A percentile compares a stretch with the other conserved stretches of the same genome.
phyloP scores from a whole-genome alignment of 495 filamentous ascomycete species.

The Penicillium ucsense region DNA sequence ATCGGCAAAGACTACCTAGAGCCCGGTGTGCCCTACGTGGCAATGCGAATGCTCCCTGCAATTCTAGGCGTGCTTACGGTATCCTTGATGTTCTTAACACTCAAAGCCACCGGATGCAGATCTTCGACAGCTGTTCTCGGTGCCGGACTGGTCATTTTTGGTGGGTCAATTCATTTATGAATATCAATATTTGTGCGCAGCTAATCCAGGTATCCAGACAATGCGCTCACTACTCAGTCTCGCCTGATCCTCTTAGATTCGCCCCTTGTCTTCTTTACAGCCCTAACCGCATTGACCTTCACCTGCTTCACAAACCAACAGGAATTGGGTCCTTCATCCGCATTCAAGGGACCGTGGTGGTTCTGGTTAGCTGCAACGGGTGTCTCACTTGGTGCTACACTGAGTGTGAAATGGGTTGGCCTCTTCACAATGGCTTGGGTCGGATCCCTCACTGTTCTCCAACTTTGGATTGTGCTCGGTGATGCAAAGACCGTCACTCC shows the following conservation, averaged over 20 bases:
- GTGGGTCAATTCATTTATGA: constrained; percentile 33
- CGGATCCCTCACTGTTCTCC: constrained; percentile 77
- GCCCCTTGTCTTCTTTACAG: constrained; percentile 86
- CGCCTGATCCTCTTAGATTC: constrained; percentile 94
- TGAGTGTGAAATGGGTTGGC: constrained; percentile 98
- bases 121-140: constrained; percentile 75
- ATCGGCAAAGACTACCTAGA: constrained; percentile 98
- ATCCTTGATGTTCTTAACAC: constrained; percentile 85
- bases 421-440: constrained; percentile 99
- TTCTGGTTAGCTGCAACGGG: constrained; percentile 91
- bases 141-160: constrained; percentile 79
- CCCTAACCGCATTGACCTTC: constrained; percentile 83
- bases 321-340: constrained; percentile 77
- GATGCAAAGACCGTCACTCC: constrained; percentile 76
- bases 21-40: constrained; percentile 90
- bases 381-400: constrained; percentile 77
- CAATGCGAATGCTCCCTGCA: constrained; percentile 91
- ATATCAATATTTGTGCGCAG: too few relatives aligned
- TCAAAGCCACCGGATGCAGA: constrained; percentile 84
- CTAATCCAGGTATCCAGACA: constrained; percentile 48
- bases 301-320: constrained; percentile 94
- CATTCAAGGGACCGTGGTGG: constrained; percentile 89
- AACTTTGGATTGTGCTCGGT: constrained; percentile 90
- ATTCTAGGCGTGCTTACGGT: constrained; percentile 77
- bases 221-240: constrained; percentile 88